These are phyloP conservation scores for Nemania serpens DNA, from an alignment of 2,329 filamentous ascomycete genomes.

Conservation along the genomic window DNA sequence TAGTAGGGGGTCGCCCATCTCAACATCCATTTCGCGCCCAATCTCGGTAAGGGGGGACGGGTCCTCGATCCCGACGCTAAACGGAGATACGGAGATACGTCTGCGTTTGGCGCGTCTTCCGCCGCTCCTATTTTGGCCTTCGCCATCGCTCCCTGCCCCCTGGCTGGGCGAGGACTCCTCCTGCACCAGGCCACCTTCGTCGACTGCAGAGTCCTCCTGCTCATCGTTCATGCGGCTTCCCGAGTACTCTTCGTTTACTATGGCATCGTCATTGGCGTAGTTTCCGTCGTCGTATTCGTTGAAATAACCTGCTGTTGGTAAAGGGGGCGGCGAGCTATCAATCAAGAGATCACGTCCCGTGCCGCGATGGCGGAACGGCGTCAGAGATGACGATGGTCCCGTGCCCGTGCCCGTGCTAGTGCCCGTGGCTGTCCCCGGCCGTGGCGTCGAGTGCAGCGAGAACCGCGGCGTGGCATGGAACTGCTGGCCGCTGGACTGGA, in stretches of 20 bases:
- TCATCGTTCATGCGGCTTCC: constrained; percentile 3
- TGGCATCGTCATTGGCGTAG: not conserved
- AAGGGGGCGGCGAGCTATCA: constrained; percentile 38
- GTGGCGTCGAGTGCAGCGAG: constrained; percentile 40
- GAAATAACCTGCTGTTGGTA: constrained; percentile 3
- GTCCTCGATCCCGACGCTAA: constrained; percentile 19
- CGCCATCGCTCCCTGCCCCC: constrained; percentile 3
- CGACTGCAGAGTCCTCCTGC: constrained; percentile 1
- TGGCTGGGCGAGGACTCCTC: constrained; percentile 33
- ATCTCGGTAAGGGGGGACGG: constrained; percentile 1
- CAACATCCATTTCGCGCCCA: constrained; percentile 19
- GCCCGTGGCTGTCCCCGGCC: constrained; percentile 15
- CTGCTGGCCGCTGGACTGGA: constrained; percentile 36
- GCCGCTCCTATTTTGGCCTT: constrained; percentile 5
- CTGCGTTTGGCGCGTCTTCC: constrained; percentile 43
- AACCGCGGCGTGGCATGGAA: constrained; percentile 43
- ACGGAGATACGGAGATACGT: constrained; percentile 43
- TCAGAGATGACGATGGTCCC: constrained; percentile 29
- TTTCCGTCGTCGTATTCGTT: constrained; percentile 7
- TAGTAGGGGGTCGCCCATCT: constrained; percentile 27
- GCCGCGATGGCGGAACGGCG: constrained; percentile 25
- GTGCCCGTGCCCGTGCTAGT: too few relatives aligned
- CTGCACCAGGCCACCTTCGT: constrained; percentile 27
- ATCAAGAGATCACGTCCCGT: constrained; percentile 32
- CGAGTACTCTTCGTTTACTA: not conserved